Base-by-base conservation (phyloP, 495 filamentous ascomycete genomes). In the Hypoxylon lienhwacheense region DNA sequence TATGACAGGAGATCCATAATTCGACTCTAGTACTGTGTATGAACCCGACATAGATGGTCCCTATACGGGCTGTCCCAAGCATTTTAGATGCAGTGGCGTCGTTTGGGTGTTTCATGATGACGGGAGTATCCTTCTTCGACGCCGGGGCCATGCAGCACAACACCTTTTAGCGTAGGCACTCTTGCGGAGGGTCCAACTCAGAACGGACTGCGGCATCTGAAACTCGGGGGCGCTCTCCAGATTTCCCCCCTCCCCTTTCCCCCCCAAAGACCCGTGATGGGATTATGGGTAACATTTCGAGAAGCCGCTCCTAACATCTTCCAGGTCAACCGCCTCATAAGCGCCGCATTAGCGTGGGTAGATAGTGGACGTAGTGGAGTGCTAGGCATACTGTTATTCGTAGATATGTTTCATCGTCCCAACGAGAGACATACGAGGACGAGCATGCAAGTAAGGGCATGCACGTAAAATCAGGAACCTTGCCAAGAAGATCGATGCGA, bases 161-260 rank as follows among this genome's bases (percentile, higher is more conserved):
- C 14, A 53, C 16, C 8, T 19, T n/a, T n/a, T 15, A 26, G 14
- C 37, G 31, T 35, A 48, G 48, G 47, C 47, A 37, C 14, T 48
- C 24, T 48, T 42, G 45, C 37, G 52, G 28, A 45, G 57, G 47
- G 50, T 40, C 40, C 40, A 26, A 28, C 25, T 42, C 17, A 36
- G 46, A 45, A 51, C 32, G 42, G 47, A 47, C 43, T 14, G 52
- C 52, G 33, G 46, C 36, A 24, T 33, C 14, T 52, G 57, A 61
- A 56, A 56, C 46, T 32, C 31, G 32, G 52, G 37, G 58, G 58
- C 51, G 42, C 36, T 42, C 29, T 47, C 24, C 14, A 21, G 26
- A 21, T 31, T 41, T 29, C 36, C 28, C 29, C 32, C n/a, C 36
- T 42, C 29, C 42, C 24, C 14, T 16, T 19, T 16, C 24, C 35